phyloP scores from a whole-genome alignment of 345 rosid species.

The Sonneratia alba region DNA sequence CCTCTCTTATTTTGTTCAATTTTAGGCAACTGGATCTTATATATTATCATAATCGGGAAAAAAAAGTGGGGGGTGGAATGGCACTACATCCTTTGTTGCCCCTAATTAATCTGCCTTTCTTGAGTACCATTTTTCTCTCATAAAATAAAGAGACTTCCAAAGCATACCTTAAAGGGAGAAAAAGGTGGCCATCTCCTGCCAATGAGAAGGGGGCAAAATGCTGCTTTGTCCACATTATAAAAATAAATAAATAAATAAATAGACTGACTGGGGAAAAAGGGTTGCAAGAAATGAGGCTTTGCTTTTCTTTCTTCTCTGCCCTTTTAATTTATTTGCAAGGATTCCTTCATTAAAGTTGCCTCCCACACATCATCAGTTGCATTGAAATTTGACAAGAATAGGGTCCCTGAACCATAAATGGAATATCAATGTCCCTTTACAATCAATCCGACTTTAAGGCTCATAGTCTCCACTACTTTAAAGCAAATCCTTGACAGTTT shows the following conservation, averaged over 20 bases:
- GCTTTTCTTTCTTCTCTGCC: conserved; percentile 12
- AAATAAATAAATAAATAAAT: not conserved
- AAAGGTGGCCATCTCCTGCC: conserved; percentile 34
- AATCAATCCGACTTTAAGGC: too few relatives aligned
- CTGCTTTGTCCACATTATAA: conserved; percentile 33
- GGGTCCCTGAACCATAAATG: too few relatives aligned
- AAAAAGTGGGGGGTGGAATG: too few relatives aligned
- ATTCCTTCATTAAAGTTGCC: conserved; percentile 28
- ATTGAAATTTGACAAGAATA: not conserved
- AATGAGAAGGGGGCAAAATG: conserved; percentile 31
- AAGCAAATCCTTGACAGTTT: too few relatives aligned
- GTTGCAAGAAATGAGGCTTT: conserved; percentile 17
- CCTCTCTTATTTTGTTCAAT: too few relatives aligned
- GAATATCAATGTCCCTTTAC: too few relatives aligned
- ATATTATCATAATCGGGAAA: too few relatives aligned
- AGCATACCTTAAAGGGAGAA: conserved; percentile 31
- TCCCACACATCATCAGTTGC: not conserved
- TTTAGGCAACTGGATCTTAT: too few relatives aligned
- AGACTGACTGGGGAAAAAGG: not conserved
- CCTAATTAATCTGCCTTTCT: not conserved
- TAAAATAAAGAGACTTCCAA: conserved; percentile 29
- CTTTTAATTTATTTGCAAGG: not conserved
- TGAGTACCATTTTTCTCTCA: not conserved
- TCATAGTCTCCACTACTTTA: too few relatives aligned
- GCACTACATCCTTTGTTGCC: too few relatives aligned